Conservation (phyloP, 2,329 filamentous ascomycete species). For the Pleomassaria siparia region DNA sequence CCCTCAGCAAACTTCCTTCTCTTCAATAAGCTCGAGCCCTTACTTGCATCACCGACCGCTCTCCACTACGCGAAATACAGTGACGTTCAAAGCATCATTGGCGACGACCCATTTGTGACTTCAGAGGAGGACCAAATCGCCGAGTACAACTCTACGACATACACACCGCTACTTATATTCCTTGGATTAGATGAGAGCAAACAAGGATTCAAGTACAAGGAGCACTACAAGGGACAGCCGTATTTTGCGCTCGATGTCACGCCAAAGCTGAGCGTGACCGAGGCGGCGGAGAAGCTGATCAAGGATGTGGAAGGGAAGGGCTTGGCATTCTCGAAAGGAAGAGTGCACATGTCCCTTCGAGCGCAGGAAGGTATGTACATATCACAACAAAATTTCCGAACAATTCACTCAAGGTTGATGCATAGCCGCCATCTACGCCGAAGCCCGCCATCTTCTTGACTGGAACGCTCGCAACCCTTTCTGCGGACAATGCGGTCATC, state of each 20-base stretch:
- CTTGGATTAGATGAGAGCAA: conserved; percentile 75
- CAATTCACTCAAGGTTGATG: conserved; percentile 4
- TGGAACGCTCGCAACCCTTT: conserved; percentile 94
- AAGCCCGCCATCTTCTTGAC: conserved; percentile 83
- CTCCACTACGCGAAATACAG: conserved; percentile 69
- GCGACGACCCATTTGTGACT: conserved; percentile 68
- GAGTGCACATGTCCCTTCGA: conserved; percentile 62
- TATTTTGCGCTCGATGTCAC: conserved; percentile 92
- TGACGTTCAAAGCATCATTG: conserved; percentile 71
- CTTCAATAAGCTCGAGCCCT: conserved; percentile 75
- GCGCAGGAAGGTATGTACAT: conserved; percentile 60
- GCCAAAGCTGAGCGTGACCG: conserved; percentile 64
- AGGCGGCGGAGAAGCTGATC: conserved; percentile 64
- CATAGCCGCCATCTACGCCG: conserved; percentile 85
- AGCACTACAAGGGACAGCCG: conserved; percentile 73
- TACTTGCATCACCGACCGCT: conserved; percentile 61
- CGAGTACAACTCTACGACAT: conserved; percentile 70
- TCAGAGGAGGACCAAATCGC: conserved; percentile 73
- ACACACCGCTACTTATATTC: conserved; percentile 75
- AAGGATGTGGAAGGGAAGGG: conserved; percentile 62
- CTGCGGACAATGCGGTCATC: conserved; percentile 84
- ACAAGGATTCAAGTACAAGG: conserved; percentile 62
- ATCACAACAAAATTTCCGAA: neutral
- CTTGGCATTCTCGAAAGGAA: conserved; percentile 66
- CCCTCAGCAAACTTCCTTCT: conserved; percentile 72